Conservation (phyloP, 345 rosid genomes). For the Brassica juncea region DNA sequence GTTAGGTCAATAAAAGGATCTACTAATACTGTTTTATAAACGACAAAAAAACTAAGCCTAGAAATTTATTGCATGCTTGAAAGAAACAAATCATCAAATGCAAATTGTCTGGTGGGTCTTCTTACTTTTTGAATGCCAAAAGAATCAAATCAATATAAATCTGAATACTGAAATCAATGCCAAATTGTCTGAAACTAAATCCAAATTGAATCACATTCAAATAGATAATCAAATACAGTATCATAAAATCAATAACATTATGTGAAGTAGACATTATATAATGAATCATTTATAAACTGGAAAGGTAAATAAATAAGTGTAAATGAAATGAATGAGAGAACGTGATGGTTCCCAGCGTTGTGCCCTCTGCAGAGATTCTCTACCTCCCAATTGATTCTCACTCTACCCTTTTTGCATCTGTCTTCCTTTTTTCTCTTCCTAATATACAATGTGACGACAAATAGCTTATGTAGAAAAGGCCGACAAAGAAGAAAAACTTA, state of each 20-base stretch:
- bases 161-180: constrained; percentile 22
- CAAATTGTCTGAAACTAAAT: constrained; percentile 1
- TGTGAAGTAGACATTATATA: constrained; percentile 4
- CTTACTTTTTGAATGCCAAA: not conserved
- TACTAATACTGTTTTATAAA: constrained; percentile 15
- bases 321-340: constrained; percentile 35
- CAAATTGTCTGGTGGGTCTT: not conserved
- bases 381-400: constrained; percentile 24
- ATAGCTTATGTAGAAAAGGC: constrained; percentile 18
- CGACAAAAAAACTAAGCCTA: constrained; percentile 20
- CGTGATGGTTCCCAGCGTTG: constrained; percentile 41
- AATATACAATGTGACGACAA: constrained; percentile 31
- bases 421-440: not conserved
- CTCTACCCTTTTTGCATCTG: constrained; percentile 20
- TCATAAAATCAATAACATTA: not conserved
- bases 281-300: not conserved
- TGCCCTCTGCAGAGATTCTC: constrained; percentile 40
- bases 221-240: constrained; percentile 3
- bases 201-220: constrained; percentile 12
- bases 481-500: constrained; percentile 25
- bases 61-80: constrained; percentile 8
- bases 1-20: constrained; percentile 31
- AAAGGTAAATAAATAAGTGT: not conserved
- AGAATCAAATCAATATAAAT: constrained; percentile 12
- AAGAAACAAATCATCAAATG: not conserved